Base-by-base conservation (phyloP, 768 basidiomycete species). In the Gelatoporia subvermispora region DNA sequence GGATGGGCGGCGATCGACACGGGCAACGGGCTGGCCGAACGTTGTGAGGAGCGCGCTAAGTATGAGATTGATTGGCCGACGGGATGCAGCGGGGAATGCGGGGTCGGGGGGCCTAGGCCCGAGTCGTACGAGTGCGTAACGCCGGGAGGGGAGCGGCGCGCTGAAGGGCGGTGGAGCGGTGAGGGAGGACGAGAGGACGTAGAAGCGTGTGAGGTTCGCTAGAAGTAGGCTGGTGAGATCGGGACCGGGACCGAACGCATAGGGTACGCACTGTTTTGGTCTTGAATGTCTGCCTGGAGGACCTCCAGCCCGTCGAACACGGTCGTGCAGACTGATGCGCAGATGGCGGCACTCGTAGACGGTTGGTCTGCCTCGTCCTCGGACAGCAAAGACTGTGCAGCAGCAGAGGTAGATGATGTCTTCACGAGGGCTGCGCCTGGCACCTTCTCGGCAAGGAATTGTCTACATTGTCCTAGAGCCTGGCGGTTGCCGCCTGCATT, bases 391-490 rank as follows among this genome's bases (percentile, higher is more conserved):
- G 52, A 50, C 56, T 74, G 71, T 1, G 88, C 88, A 9, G 88
- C 88, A 3, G 73, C 74, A 0, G 86, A 86, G 7, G 88, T 92
- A 5, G 88, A 92, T 7, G 79, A 58, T n/a, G 75, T 81, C 57
- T 76, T 81, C 44, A 82, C 70, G 23, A 75, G 62, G 1, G 68
- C 60, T 3, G 76, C 83, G 18, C 57, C 54, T 1, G 88, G 82
- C 18, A 91, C 63, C 38, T 78, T 61, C 44, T 65, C 58, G 11
- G 66, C 57, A 17, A 91, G 64, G 65, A 85, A 91, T 16, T 60
- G 67, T n/a, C 70, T 72, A 63, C 88, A 92, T 65, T 92, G 88
- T 15, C 88, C 88, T 21, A 91, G 65, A 13, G 88, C 88, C 88
- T 90, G 52, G 11, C 28, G 8, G 22, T 18, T 31, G 7, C 39